These are phyloP conservation scores for Capillidium heterosporum DNA, from an alignment of 371 early-diverging fungal species.

Conservation along the genomic window DNA sequence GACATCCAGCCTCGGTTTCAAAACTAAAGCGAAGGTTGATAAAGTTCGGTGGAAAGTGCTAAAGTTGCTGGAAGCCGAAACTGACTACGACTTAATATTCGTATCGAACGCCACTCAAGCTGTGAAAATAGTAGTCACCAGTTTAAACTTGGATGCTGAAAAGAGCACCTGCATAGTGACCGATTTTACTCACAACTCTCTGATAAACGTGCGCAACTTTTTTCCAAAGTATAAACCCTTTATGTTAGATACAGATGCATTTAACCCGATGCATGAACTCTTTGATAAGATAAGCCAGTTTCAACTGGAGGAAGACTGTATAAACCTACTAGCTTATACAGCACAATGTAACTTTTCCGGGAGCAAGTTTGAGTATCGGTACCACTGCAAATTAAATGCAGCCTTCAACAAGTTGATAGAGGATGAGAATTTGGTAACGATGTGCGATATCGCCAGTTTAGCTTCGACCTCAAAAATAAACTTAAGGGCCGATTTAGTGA, in stretches of 20 bases:
- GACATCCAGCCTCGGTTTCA: conserved; percentile 22
- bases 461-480: conserved; percentile 26
- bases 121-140: conserved; percentile 30
- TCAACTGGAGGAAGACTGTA: too few species aligned
- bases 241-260: background rate
- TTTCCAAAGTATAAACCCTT: background rate
- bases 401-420: conserved; percentile 10
- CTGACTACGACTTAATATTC: conserved; percentile 30
- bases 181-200: conserved; percentile 39
- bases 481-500: conserved; percentile 14
- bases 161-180: conserved; percentile 17
- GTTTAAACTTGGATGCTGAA: conserved; percentile 18
- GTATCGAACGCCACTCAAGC: conserved; percentile 37
- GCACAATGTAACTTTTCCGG: conserved; percentile 68
- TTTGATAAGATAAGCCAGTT: background rate
- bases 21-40: conserved; percentile 22
- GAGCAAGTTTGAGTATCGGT: conserved; percentile 9
- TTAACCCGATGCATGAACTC: background rate
- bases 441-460: conserved; percentile 48
- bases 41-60: conserved; percentile 24
- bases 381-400: conserved; percentile 29
- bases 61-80: conserved; percentile 20
- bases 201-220: conserved; percentile 37
- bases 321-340: conserved; percentile 42
- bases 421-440: conserved; percentile 17